Evolutionary conservation across 176 grass and related monocot genomes (phyloP).

Genomic region (Eragrostis curvula): DNA sequence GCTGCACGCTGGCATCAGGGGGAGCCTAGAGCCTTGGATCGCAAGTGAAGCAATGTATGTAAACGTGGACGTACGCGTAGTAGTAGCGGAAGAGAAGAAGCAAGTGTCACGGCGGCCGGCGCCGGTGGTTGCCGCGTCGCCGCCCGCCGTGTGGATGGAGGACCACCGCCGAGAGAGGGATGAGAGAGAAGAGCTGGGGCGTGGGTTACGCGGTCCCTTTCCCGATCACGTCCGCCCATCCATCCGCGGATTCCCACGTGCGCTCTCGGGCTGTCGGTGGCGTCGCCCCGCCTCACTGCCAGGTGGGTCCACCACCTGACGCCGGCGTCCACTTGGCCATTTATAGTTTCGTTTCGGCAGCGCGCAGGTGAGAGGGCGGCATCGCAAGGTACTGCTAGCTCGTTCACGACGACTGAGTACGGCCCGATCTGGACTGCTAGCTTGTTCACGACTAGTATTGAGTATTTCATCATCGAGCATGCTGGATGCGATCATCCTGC

Average conservation of each 20-base stretch:
- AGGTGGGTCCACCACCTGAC: neutral
- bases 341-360: too few species aligned
- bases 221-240: conserved; percentile 38
- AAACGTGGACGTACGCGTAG: neutral
- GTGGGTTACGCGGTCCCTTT: conserved; percentile 57
- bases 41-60: neutral
- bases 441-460: too few species aligned
- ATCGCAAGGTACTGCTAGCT: too few species aligned
- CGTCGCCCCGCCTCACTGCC: neutral
- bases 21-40: neutral
- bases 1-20: too few species aligned
- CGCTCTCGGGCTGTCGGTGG: conserved; percentile 48
- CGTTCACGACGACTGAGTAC: too few species aligned
- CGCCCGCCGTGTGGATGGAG: conserved; percentile 23
- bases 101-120: neutral
- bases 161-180: conserved; percentile 4
- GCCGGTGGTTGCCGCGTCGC: conserved; percentile 41
- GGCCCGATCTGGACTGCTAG: neutral
- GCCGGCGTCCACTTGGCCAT: too few species aligned
- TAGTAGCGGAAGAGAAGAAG: neutral
- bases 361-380: too few species aligned
- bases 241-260: conserved; percentile 3
- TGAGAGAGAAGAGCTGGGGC: neutral
- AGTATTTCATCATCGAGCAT: neutral
- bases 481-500: neutral